These are phyloP conservation scores for Rhizophora mangle DNA, from an alignment of 345 rosid species.

Conservation along the genomic window DNA sequence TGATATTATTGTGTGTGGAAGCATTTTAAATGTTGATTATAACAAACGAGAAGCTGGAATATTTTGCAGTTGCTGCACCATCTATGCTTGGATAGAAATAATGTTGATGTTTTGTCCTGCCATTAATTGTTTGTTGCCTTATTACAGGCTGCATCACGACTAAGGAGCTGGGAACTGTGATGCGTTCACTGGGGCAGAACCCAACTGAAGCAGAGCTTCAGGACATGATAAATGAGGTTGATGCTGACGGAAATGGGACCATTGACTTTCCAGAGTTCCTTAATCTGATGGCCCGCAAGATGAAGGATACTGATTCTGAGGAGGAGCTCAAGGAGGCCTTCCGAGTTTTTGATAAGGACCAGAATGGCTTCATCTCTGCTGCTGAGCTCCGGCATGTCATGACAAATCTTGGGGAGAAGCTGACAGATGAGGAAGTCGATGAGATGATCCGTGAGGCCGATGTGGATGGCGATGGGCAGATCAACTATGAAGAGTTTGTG, in stretches of 20 bases:
- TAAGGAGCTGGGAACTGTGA: constrained; percentile 83
- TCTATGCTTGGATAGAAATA: neutral
- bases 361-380: constrained; percentile 81
- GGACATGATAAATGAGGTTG: constrained; percentile 82
- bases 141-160: constrained; percentile 75
- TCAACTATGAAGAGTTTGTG: constrained; percentile 80
- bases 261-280: constrained; percentile 82
- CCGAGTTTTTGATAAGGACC: constrained; percentile 83
- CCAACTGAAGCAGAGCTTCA: constrained; percentile 87
- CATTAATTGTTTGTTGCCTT: neutral
- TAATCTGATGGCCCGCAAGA: constrained; percentile 78
- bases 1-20: too few relatives aligned
- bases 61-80: neutral
- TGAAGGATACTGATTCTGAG: constrained; percentile 84
- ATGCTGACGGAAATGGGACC: constrained; percentile 82
- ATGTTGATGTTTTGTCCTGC: neutral
- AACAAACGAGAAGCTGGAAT: too few relatives aligned
- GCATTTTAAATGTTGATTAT: too few relatives aligned
- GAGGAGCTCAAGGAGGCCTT: constrained; percentile 88
- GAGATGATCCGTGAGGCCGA: constrained; percentile 90
- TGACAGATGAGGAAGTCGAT: constrained; percentile 80
- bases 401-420: constrained; percentile 85
- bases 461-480: constrained; percentile 91
- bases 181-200: constrained; percentile 79
- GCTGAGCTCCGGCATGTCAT: constrained; percentile 84